Conservation (phyloP, 345 rosid species). For the Physaria fendleri region DNA sequence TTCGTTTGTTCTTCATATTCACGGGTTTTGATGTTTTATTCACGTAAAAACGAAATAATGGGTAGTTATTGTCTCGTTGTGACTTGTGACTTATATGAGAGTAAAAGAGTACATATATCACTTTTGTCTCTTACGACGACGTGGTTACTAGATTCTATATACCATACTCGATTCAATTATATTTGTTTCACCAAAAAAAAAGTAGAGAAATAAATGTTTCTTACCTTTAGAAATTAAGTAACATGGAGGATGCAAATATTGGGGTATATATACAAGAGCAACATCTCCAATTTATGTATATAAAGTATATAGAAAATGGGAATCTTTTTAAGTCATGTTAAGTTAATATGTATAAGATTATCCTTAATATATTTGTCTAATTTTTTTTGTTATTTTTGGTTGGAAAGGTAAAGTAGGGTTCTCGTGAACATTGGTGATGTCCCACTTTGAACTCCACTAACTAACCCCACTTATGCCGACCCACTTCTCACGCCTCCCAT, state of each 20-base stretch:
- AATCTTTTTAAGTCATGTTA: constrained; percentile 15
- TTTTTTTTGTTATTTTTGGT: neutral
- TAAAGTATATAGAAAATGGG: neutral
- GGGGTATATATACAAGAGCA: neutral
- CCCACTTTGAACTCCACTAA: constrained; percentile 21
- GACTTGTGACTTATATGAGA: constrained; percentile 1
- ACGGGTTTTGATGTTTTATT: constrained; percentile 14
- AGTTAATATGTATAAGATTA: neutral
- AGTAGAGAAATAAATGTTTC: neutral
- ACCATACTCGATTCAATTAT: constrained; percentile 1
- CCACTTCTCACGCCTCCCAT: constrained; percentile 29
- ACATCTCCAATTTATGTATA: neutral
- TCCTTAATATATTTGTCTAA: neutral
- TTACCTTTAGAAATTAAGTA: neutral
- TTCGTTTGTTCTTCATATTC: constrained; percentile 5
- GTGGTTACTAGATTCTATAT: neutral
- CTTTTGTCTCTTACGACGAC: constrained; percentile 13
- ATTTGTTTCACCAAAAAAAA: neutral
- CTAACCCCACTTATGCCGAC: constrained; percentile 27
- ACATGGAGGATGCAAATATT: neutral
- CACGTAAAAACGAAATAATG: neutral
- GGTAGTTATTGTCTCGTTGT: constrained; percentile 20
- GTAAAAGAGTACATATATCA: constrained; percentile 8
- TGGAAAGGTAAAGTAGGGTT: neutral
- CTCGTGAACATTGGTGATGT: constrained; percentile 27